Evolutionary conservation across 495 filamentous ascomycete genomes (phyloP), one percentile per base, ranked within the genome.

Genomic region (Podospora pseudopauciseta): DNA sequence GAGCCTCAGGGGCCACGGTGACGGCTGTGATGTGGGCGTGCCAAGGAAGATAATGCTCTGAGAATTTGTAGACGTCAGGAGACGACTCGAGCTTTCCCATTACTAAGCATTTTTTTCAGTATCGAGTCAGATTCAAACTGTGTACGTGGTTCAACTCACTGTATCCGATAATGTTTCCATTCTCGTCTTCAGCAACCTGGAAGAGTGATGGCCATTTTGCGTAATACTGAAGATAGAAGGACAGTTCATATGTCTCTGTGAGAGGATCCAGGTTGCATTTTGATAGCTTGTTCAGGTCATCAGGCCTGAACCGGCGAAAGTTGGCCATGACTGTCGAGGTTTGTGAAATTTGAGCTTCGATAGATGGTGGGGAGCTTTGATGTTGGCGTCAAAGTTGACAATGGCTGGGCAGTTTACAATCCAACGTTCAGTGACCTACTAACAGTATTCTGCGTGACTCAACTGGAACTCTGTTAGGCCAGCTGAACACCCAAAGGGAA

Each of bases 1-100:
- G 89, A 67, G 89, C 92, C 71, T 89, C 86, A 0, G 95, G 95
- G 16, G 94, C 91, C 27, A 99, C 92, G 3, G 95, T 97, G 19
- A 99, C 84, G 54, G 94, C 94, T 19, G 95, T 99, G 79, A 99
- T 96, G 80, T 99, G 95, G 32, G 94, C 95, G 79, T 98, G 95
- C 91, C 92, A 98, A 27, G 96, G 94, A 20, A 94, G 90, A 79
- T 94, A 97, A 80, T 96, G 92, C 71, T 90, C 85, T 63, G 89
- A 92, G 73, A 87, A 86, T 61, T 85, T 80, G 77, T 88, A 85
- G 65, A 86, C 86, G 20, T 87, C 81, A 27, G 92, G 93, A 44
- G 93, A 93, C 72, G 92, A 89, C 82, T 98, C 96, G 64, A 95
- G 83, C 80, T 99, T 99, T 70, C 93, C 95, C 86, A 98, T 94